A percentile compares a stretch with the other conserved stretches of the same genome.
Conservation (phyloP, 345 rosid genomes). For the Microcos paniculata region DNA sequence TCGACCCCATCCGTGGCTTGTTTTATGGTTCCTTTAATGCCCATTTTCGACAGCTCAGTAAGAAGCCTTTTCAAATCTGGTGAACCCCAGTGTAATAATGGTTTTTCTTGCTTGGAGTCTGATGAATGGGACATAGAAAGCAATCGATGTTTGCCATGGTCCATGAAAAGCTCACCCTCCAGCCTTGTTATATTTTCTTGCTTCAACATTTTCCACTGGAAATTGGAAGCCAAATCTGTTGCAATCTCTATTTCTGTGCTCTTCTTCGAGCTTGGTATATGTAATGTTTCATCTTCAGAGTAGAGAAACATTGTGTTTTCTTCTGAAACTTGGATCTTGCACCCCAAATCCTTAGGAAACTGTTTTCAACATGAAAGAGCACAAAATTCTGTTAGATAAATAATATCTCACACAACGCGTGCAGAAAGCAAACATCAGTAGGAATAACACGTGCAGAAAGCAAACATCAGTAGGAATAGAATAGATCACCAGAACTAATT, state of each 20-base stretch:
- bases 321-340: constrained; percentile 29
- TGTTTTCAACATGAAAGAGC: constrained; percentile 22
- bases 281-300: constrained; percentile 48
- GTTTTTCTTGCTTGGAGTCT: constrained; percentile 25
- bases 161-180: constrained; percentile 55
- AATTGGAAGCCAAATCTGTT: constrained; percentile 47
- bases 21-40: constrained; percentile 48
- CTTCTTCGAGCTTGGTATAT: constrained; percentile 36
- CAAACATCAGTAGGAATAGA: constrained; percentile 3
- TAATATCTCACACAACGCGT: background rate
- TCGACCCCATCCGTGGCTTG: constrained; percentile 26
- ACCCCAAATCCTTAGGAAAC: constrained; percentile 61
- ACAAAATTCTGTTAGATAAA: background rate
- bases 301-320: constrained; percentile 36
- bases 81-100: constrained; percentile 49
- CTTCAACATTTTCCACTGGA: constrained; percentile 47
- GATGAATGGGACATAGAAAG: constrained; percentile 33
- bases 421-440: constrained; percentile 2
- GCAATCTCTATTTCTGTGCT: constrained; percentile 45
- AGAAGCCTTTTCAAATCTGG: constrained; percentile 49
- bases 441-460: background rate
- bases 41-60: constrained; percentile 44
- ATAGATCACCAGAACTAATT: constrained; percentile 54
- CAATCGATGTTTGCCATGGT: constrained; percentile 45
- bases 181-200: constrained; percentile 50